phyloP scores from a whole-genome alignment of 1,139 yeast species.

The Blastobotrys petasosporus region DNA sequence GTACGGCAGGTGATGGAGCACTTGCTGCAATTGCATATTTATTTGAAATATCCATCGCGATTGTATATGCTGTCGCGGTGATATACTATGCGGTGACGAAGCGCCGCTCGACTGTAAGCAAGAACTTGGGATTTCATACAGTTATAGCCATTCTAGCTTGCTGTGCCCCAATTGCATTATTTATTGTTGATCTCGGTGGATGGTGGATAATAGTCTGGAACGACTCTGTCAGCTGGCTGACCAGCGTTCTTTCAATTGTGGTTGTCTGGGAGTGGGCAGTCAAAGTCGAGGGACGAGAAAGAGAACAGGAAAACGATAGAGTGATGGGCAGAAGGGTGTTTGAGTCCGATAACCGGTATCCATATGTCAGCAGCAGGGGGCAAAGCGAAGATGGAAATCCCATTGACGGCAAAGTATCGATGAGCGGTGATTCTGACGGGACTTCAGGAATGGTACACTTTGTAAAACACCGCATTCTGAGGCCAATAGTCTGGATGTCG shows the following conservation, averaged over 20 bases:
- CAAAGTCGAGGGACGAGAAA: conserved; percentile 51
- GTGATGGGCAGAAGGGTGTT: conserved; percentile 68
- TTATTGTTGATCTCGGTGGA: conserved; percentile 70
- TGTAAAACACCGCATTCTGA: conserved; percentile 2
- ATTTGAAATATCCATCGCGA: conserved; percentile 66
- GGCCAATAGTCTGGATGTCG: conserved; percentile 15
- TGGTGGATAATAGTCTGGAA: conserved; percentile 68
- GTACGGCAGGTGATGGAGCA: conserved; percentile 42
- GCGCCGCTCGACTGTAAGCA: conserved; percentile 45
- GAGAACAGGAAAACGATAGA: conserved; percentile 60
- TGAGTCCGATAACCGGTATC: conserved; percentile 48
- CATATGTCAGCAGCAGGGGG: neutral
- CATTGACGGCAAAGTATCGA: no score
- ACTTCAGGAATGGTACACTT: no score
- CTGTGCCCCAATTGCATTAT: conserved; percentile 55
- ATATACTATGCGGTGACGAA: conserved; percentile 54
- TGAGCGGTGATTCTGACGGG: no score
- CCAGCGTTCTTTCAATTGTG: conserved; percentile 63
- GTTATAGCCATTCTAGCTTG: conserved; percentile 51
- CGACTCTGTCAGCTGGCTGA: conserved; percentile 65
- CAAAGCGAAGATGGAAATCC: no score
- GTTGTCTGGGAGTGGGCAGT: conserved; percentile 86
- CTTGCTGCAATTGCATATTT: conserved; percentile 76
- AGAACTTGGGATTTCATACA: conserved; percentile 47
- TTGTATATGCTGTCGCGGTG: conserved; percentile 65